These are phyloP conservation scores for Chrysosporium keratinophilum DNA, from an alignment of 2,329 filamentous ascomycete genomes.

Conservation along the genomic window DNA sequence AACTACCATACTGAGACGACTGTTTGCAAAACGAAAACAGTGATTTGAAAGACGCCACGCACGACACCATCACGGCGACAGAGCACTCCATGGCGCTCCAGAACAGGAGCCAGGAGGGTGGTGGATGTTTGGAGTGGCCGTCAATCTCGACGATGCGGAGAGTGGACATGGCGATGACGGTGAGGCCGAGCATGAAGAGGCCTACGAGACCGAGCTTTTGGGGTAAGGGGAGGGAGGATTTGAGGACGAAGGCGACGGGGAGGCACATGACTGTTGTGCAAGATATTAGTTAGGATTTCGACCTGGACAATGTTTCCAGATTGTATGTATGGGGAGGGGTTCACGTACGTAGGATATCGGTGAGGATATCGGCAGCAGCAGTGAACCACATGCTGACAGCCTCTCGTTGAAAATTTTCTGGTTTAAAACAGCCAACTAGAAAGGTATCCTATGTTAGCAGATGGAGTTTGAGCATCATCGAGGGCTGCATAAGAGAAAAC, in stretches of 20 bases:
- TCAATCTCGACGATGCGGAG: constrained; percentile 3
- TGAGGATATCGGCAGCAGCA: neutral
- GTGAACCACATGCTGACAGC: neutral
- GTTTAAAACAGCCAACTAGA: neutral
- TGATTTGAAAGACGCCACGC: constrained; percentile 11
- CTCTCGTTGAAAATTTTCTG: neutral
- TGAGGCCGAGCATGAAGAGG: constrained; percentile 7
- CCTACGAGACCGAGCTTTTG: constrained; percentile 8
- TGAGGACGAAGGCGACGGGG: constrained; percentile 7
- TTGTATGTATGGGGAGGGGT: neutral
- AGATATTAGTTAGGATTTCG: neutral
- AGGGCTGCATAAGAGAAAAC: neutral
- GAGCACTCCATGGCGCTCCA: constrained; percentile 6
- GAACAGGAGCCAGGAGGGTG: constrained; percentile 8
- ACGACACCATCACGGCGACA: constrained; percentile 12
- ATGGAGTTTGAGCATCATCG: too few relatives aligned
- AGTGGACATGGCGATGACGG: constrained; percentile 3
- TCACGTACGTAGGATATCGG: neutral
- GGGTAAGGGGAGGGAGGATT: constrained; percentile 5
- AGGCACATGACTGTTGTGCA: constrained; percentile 5
- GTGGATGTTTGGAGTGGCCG: neutral
- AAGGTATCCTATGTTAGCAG: too few relatives aligned
- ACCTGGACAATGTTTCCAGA: too few relatives aligned
- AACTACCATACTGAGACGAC: too few relatives aligned
- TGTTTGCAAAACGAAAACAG: constrained; percentile 1